Evolutionary conservation across 768 basidiomycete genomes (phyloP).

Genomic region (Mycena floridula): DNA sequence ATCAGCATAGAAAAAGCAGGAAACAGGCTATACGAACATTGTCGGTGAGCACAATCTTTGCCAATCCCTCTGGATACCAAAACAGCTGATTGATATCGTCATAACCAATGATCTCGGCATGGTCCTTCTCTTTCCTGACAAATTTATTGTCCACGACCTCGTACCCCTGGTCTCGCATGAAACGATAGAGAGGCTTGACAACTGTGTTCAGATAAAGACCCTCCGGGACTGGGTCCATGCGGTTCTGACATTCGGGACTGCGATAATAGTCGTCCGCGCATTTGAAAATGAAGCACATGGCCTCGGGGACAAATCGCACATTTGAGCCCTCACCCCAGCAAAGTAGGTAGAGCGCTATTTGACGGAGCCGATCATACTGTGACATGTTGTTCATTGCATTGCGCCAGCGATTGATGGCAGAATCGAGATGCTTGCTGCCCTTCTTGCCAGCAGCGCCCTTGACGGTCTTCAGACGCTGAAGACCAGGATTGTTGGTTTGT

Average conservation of each 20-base stretch:
- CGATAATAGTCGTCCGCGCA: constrained; percentile 99
- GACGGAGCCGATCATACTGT: constrained; percentile 95
- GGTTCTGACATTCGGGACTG: constrained; percentile 94
- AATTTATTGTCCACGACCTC: constrained; percentile 95
- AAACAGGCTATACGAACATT: constrained; percentile 45
- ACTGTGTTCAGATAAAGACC: constrained; percentile 88
- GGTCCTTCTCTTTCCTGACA: constrained; percentile 89
- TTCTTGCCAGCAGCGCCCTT: constrained; percentile 50
- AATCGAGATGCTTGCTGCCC: constrained; percentile 78
- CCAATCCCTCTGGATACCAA: constrained; percentile 98
- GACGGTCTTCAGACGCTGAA: constrained; percentile 82
- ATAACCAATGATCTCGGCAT: constrained; percentile 96
- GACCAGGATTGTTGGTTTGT: constrained; percentile 87
- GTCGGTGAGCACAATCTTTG: constrained; percentile 84
- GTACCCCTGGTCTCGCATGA: constrained; percentile 96
- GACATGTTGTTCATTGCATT: constrained; percentile 99
- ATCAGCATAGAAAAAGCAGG: constrained; percentile 1
- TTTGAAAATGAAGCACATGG: constrained; percentile 99
- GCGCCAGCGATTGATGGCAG: constrained; percentile 91
- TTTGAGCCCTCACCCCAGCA: constrained; percentile 99
- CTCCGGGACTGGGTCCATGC: constrained; percentile 88
- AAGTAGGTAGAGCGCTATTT: constrained; percentile 91
- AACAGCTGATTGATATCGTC: constrained; percentile 99
- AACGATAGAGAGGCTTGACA: constrained; percentile 92
- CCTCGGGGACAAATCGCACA: constrained; percentile 94